Base-by-base conservation (phyloP, 2,329 filamentous ascomycete species). In the Colletotrichum plurivorum region DNA sequence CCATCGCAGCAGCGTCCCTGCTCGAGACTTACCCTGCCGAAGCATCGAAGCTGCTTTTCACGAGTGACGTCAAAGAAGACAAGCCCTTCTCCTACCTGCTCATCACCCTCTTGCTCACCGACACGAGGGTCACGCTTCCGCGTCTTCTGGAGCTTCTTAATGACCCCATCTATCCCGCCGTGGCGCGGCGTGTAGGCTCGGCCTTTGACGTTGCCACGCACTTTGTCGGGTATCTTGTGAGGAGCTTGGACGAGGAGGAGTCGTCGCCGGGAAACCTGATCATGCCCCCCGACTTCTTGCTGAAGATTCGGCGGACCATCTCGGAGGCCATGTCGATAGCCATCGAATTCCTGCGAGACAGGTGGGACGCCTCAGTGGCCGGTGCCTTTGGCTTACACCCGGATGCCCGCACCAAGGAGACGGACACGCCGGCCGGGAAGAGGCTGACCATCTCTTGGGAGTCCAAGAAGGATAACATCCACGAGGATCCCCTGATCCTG, bases 311-410 rank as follows among this genome's bases (percentile, higher is more conserved):
- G 46, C 88, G 84, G 57, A 82, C 85, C 62, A 85, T 93, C 58
- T 84, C 86, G 1, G 91, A 93, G 74, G 89, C 90, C 4, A 84
- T 92, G 75, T 89, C 88, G 0, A 78, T 90, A 2, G 85, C 87
- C 0, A 85, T 90, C 68, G 91, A 93, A 78, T 91, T 90, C 75
- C 83, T 93, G 2, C 86, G 90, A 48, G 91, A 93, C 74, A 82
- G 90, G n/a, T 93, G 89, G 88, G 91, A 93, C 74, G 88, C 88
- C 5, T 87, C 88, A 2, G 81, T 88, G n/a, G 87, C 89, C 4
- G 90, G 89, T 12, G 87, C 88, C 7, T 84, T 87, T 76, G 89
- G 89, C 3, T 76, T 92, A 7, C 88, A 92, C 73, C 87, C 86
- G 1, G 84, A 87, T 10, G 88, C 88, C 5, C 84, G 88, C 41